A percentile compares a stretch with the other conserved stretches of the same genome.
phyloP scores from a whole-genome alignment of 192 early-diverging fungal species.

The Chytriomyces confervae region DNA sequence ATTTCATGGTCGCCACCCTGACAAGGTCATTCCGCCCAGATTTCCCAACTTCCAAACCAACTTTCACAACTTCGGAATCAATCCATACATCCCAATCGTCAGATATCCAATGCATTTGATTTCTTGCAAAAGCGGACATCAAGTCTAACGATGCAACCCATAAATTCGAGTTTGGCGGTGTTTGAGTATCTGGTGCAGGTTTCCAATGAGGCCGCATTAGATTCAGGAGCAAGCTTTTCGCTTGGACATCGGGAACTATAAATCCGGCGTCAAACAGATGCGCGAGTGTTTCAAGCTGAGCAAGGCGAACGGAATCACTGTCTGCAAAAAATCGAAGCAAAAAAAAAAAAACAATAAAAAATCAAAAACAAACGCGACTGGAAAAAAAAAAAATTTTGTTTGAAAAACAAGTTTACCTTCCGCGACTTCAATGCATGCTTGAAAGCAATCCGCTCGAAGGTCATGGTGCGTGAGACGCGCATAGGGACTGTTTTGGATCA shows the following conservation, averaged over 20 bases:
- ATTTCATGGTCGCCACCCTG: constrained; percentile 40
- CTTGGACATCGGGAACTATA: not conserved
- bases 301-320: not conserved
- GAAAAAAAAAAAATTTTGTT: not conserved
- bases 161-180: constrained; percentile 2
- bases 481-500: constrained; percentile 42
- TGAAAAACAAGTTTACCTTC: not conserved
- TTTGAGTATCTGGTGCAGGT: constrained; percentile 2
- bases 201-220: too few relatives aligned
- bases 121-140: constrained; percentile 37
- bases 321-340: not conserved
- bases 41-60: too few relatives aligned
- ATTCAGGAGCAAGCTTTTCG: constrained; percentile 13
- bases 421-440: not conserved
- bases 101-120: not conserved
- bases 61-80: too few relatives aligned
- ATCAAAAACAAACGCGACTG: not conserved
- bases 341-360: not conserved
- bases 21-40: constrained; percentile 26
- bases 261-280: not conserved
- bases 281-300: not conserved
- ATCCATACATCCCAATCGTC: not conserved
- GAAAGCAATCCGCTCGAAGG: not conserved
- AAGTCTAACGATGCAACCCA: constrained; percentile 37
- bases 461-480: constrained; percentile 23